These are phyloP conservation scores for Phaeosphaeriaceae sp. DNA, from an alignment of 2,329 filamentous ascomycete genomes.

Conservation along the genomic window DNA sequence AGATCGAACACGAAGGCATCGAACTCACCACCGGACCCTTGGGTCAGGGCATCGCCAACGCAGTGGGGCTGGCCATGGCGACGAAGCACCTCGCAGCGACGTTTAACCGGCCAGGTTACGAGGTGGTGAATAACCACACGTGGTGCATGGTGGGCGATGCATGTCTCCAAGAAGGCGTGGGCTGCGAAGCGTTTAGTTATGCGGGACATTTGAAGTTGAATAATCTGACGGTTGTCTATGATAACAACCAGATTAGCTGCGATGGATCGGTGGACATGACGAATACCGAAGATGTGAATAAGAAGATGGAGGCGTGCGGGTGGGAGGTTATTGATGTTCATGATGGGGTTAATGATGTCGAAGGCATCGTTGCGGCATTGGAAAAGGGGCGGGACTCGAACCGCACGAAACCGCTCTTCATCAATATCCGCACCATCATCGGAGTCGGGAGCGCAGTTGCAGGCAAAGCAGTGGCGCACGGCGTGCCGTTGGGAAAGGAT, in stretches of 20 bases:
- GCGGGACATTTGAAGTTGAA: conserved; percentile 64
- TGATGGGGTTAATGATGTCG: conserved; percentile 61
- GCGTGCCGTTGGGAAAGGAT: conserved; percentile 62
- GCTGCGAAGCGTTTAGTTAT: conserved; percentile 63
- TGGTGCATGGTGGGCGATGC: conserved; percentile 64
- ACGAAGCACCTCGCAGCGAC: conserved; percentile 59
- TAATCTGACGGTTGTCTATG: conserved; percentile 66
- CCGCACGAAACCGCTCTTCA: conserved; percentile 61
- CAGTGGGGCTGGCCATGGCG: conserved; percentile 61
- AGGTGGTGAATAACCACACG: conserved; percentile 59
- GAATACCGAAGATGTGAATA: conserved; percentile 64
- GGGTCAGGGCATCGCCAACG: conserved; percentile 66
- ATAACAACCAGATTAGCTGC: conserved; percentile 68
- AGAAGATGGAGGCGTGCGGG: conserved; percentile 64
- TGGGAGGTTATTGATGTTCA: conserved; percentile 63
- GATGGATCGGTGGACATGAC: conserved; percentile 63
- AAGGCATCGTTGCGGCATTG: conserved; percentile 57
- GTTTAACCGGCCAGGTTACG: conserved; percentile 60
- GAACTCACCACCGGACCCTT: conserved; percentile 67
- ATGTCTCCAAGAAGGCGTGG: conserved; percentile 66
- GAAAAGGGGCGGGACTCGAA: conserved; percentile 51
- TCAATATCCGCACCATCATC: conserved; percentile 65
- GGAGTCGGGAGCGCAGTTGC: conserved; percentile 58
- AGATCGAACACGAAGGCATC: conserved; percentile 64
- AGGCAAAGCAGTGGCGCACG: conserved; percentile 63